Evolutionary conservation across 2,329 filamentous ascomycete genomes (phyloP).

Genomic region (Pseudogymnoascus sp.): DNA sequence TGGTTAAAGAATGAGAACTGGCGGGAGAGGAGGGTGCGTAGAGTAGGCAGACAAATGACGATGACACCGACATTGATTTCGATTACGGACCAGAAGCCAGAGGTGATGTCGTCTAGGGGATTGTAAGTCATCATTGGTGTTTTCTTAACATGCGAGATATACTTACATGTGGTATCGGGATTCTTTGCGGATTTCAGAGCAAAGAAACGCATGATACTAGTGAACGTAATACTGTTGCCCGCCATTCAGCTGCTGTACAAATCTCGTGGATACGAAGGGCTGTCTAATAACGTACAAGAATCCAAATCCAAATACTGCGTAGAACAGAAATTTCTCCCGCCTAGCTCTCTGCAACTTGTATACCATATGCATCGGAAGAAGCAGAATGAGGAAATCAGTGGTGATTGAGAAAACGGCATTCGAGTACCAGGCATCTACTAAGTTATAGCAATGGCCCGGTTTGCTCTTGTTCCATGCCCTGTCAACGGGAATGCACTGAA

Average conservation of each 20-base stretch:
- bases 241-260: background rate
- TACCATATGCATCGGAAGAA: conserved; percentile 16
- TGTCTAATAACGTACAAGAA: background rate
- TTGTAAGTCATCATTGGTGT: background rate
- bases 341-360: conserved; percentile 15
- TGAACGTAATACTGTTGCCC: background rate
- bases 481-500: conserved; percentile 16
- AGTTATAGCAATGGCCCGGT: conserved; percentile 15
- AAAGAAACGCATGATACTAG: conserved; percentile 7
- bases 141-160: background rate
- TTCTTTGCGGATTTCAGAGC: conserved; percentile 15
- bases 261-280: background rate
- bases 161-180: background rate
- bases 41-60: conserved; percentile 10
- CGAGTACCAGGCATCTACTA: conserved; percentile 15
- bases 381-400: conserved; percentile 15
- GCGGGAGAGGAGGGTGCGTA: conserved; percentile 13
- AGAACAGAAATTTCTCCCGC: background rate
- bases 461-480: conserved; percentile 16
- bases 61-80: conserved; percentile 7
- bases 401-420: conserved; percentile 15
- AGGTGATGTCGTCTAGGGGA: conserved; percentile 9
- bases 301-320: background rate
- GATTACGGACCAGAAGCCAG: conserved; percentile 12
- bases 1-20: conserved; percentile 12